phyloP scores from a whole-genome alignment of 2,329 filamentous ascomycete species.

The Blastomyces parvus region DNA sequence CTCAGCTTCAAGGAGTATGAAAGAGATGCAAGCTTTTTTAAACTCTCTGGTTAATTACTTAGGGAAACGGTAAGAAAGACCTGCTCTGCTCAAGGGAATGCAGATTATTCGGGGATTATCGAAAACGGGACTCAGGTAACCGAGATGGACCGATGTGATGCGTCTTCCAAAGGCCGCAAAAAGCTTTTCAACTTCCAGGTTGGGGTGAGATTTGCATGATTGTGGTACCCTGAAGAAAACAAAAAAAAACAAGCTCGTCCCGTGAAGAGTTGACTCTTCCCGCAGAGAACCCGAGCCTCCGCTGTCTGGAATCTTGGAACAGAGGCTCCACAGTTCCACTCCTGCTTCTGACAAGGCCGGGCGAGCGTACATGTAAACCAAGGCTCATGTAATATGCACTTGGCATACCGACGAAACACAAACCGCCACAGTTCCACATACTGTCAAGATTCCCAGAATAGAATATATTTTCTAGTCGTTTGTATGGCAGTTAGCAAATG shows the following conservation, averaged over 20 bases:
- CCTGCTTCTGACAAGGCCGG: neutral
- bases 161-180: slow-evolving; percentile 1
- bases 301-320: neutral
- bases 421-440: neutral
- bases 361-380: neutral
- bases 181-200: neutral
- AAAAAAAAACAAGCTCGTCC: neutral
- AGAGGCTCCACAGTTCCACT: neutral
- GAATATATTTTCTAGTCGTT: neutral
- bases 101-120: neutral
- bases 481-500: neutral
- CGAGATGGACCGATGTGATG: neutral
- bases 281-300: neutral
- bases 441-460: neutral
- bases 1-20: neutral
- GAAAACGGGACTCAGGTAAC: neutral
- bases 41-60: neutral
- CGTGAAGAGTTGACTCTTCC: neutral
- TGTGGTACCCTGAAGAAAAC: neutral
- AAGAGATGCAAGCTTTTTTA: neutral
- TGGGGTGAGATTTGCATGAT: slow-evolving; percentile 6
- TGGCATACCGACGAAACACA: neutral
- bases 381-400: neutral
- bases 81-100: neutral
- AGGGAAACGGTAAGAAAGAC: neutral